Conservation (phyloP, 129 eudicot genomes). For the Lactuca saligna region DNA sequence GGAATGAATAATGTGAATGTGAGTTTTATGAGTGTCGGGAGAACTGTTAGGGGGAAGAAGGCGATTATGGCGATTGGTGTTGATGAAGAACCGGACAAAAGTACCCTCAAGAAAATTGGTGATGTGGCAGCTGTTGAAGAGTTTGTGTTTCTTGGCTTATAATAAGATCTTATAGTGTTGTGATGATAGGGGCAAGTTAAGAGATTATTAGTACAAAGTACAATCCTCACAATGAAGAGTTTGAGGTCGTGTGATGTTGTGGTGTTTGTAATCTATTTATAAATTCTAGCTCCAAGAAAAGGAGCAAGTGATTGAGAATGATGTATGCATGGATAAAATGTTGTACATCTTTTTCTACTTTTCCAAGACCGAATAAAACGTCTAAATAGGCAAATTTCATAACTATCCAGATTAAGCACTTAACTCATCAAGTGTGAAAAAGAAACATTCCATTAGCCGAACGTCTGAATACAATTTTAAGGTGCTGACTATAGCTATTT, state of each 20-base stretch:
- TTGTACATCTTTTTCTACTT: neutral
- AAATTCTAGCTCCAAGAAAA: neutral
- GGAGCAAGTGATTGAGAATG: too few species aligned
- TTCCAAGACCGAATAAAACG: neutral
- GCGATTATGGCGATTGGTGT: conserved; percentile 90
- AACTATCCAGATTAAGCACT: neutral
- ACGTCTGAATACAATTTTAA: neutral
- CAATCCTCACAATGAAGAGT: neutral
- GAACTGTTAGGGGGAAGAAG: conserved; percentile 50
- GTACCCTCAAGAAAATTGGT: conserved; percentile 59
- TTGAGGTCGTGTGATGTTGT: neutral
- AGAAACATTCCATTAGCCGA: neutral
- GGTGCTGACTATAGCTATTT: neutral
- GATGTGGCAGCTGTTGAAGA: conserved; percentile 65
- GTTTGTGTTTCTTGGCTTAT: conserved; percentile 61
- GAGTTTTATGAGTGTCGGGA: conserved; percentile 84
- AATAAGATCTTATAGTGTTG: conserved; percentile 11
- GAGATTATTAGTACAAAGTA: too few species aligned
- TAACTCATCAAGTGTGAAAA: neutral
- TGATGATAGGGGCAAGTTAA: neutral
- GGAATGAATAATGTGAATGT: conserved; percentile 71
- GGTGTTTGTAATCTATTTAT: neutral
- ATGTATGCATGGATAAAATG: neutral
- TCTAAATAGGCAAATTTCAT: too few species aligned
- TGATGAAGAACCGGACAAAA: conserved; percentile 68